phyloP scores from a whole-genome alignment of 371 early-diverging fungal species.

The Vairimorpha apis region DNA sequence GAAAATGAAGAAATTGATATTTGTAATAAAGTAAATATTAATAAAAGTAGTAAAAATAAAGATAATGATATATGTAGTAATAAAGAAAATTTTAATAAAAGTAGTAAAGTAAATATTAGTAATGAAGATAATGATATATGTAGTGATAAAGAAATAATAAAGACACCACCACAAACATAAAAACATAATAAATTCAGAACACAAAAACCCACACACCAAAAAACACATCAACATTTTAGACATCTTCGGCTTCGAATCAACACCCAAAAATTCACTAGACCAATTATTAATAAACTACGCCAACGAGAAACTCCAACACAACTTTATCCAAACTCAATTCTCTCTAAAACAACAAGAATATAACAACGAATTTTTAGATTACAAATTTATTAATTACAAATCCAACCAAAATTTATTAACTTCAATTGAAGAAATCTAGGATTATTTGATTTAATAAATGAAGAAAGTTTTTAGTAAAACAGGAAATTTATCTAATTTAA shows the following conservation, averaged over 20 bases:
- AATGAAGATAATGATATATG: no score
- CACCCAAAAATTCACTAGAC: slow-evolving; percentile 64
- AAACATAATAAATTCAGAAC: no score
- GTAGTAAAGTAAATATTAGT: no score
- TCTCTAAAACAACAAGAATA: slow-evolving; percentile 78
- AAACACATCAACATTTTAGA: slow-evolving; percentile 67
- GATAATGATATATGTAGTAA: no score
- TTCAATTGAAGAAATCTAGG: slow-evolving; percentile 60
- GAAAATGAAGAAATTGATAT: no score
- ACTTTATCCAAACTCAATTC: slow-evolving; percentile 79
- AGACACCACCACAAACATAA: no score
- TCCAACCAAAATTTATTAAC: slow-evolving; percentile 18
- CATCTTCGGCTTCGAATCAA: slow-evolving; percentile 70
- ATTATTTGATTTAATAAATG: slow-evolving; percentile 61
- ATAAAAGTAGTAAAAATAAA: no score
- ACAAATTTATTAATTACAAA: not conserved
- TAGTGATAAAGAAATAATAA: no score
- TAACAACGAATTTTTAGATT: slow-evolving; percentile 61
- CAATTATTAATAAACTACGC: slow-evolving; percentile 67
- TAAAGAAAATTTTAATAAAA: no score
- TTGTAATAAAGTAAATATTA: no score
- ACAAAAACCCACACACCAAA: slow-evolving; percentile 29
- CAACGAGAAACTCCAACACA: slow-evolving; percentile 68
- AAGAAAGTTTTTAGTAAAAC: slow-evolving; percentile 58
- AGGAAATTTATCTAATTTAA: slow-evolving; percentile 53